A percentile compares a stretch with the other conserved stretches of the same genome.
Conservation (phyloP, 1,284 basidiomycete species). For the Cryptococcus deneoformans region DNA sequence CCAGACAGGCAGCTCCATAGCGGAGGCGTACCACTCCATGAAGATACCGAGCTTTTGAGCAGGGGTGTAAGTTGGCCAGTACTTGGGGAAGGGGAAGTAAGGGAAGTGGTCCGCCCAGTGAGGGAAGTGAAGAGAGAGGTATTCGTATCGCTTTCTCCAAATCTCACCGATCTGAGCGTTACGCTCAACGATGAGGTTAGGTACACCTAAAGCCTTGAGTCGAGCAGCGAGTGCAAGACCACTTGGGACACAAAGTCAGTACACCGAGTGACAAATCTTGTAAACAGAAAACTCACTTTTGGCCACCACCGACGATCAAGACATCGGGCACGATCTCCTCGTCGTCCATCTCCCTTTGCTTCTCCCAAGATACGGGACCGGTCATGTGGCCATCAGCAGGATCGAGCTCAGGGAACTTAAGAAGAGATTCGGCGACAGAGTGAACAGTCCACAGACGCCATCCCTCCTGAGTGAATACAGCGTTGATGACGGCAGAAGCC, state of each 20-base stretch:
- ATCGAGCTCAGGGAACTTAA: conserved; percentile 52
- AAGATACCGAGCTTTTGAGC: conserved; percentile 47
- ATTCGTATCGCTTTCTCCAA: conserved; percentile 57
- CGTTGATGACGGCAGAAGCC: conserved; percentile 55
- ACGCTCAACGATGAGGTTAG: conserved; percentile 47
- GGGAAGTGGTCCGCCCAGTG: conserved; percentile 54
- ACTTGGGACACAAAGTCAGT: not conserved
- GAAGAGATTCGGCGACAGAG: conserved; percentile 58
- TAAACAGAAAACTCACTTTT: conserved; percentile 19
- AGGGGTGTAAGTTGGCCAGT: conserved; percentile 63
- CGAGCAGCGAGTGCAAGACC: conserved; percentile 49
- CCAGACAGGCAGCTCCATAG: conserved; percentile 42
- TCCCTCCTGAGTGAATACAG: conserved; percentile 27
- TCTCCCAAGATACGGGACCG: conserved; percentile 14
- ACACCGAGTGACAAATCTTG: not conserved
- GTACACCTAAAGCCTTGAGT: conserved; percentile 47
- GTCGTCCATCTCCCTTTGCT: conserved; percentile 35
- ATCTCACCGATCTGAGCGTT: conserved; percentile 46
- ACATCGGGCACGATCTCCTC: conserved; percentile 50
- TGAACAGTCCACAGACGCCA: conserved; percentile 60
- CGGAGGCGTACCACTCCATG: conserved; percentile 36
- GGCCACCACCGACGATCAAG: conserved; percentile 53
- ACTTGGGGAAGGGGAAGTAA: conserved; percentile 51
- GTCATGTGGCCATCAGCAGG: conserved; percentile 28
- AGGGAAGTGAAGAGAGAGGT: conserved; percentile 61